Percentiles rank a stretch among this genome's conserved stretches.
These are phyloP conservation scores for Ophiognomonia clavigignenti-juglandacearum DNA, from an alignment of 2,329 filamentous ascomycete species.

Conservation along the genomic window DNA sequence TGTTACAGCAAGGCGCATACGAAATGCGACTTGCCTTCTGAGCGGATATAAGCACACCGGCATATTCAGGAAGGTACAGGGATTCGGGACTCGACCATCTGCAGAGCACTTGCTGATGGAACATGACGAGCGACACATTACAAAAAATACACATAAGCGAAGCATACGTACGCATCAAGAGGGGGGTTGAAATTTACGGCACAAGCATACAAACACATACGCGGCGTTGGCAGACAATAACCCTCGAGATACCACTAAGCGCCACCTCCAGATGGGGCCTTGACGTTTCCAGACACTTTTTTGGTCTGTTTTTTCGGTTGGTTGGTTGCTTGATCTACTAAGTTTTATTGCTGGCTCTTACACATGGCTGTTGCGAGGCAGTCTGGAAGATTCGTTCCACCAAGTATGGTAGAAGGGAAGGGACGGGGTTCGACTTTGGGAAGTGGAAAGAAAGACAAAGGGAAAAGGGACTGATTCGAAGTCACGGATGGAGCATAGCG, in stretches of 20 bases:
- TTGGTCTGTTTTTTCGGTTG: too few relatives aligned
- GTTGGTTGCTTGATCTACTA: too few relatives aligned
- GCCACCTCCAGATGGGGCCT: conserved; percentile 11
- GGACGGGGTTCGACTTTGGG: too few relatives aligned
- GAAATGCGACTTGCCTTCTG: conserved; percentile 45
- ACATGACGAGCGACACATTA: not conserved
- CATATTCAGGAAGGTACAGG: not conserved
- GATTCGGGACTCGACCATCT: too few relatives aligned
- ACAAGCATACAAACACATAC: conserved; percentile 4
- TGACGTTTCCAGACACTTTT: too few relatives aligned
- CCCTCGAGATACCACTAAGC: conserved; percentile 23
- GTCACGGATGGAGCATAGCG: too few relatives aligned
- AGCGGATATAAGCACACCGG: conserved; percentile 18
- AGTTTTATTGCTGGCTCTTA: too few relatives aligned
- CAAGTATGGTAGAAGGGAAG: too few relatives aligned
- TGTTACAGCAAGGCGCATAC: conserved; percentile 28
- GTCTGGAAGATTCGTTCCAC: too few relatives aligned
- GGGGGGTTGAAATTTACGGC: not conserved
- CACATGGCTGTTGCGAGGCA: too few relatives aligned
- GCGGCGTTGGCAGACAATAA: conserved; percentile 18
- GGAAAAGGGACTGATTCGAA: too few relatives aligned
- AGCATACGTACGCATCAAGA: conserved; percentile 11
- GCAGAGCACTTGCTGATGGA: not conserved
- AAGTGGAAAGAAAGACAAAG: too few relatives aligned
- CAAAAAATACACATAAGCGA: conserved; percentile 3